Evolutionary conservation across 148 eudicot species (phyloP).

Genomic region (Cornus florida): DNA sequence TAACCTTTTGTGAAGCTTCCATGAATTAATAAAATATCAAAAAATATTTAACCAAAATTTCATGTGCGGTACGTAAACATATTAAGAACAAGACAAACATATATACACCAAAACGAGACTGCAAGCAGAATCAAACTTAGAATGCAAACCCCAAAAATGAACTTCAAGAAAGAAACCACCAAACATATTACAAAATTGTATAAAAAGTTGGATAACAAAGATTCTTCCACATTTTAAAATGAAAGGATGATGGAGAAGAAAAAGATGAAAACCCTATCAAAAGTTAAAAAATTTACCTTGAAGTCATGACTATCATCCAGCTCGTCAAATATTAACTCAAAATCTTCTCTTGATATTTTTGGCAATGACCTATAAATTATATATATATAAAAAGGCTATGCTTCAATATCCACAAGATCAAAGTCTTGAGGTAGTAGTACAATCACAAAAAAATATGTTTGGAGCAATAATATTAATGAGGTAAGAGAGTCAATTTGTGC

Average conservation of each 20-base stretch:
- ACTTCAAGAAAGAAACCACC: not conserved
- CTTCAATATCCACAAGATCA: slow-evolving; percentile 9
- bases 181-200: not conserved
- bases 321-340: slow-evolving; percentile 76
- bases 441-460: not conserved
- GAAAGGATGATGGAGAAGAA: not conserved
- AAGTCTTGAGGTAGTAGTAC: not conserved
- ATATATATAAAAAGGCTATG: not conserved
- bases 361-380: slow-evolving; percentile 69
- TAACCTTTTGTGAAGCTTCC: not conserved
- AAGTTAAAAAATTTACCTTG: slow-evolving; percentile 42
- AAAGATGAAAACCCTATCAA: not conserved
- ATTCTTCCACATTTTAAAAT: not conserved
- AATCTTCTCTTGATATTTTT: slow-evolving; percentile 80
- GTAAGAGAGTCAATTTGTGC: not conserved
- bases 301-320: slow-evolving; percentile 86
- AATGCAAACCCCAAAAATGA: not conserved
- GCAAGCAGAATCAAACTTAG: not conserved
- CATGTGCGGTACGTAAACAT: not conserved
- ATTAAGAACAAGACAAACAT: not conserved
- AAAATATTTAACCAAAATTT: not conserved
- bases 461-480: not conserved
- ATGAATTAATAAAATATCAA: not conserved
- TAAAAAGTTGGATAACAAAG: not conserved
- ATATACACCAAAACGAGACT: not conserved